phyloP scores from a whole-genome alignment of 371 early-diverging fungal species.

The Globomyces sp. region DNA sequence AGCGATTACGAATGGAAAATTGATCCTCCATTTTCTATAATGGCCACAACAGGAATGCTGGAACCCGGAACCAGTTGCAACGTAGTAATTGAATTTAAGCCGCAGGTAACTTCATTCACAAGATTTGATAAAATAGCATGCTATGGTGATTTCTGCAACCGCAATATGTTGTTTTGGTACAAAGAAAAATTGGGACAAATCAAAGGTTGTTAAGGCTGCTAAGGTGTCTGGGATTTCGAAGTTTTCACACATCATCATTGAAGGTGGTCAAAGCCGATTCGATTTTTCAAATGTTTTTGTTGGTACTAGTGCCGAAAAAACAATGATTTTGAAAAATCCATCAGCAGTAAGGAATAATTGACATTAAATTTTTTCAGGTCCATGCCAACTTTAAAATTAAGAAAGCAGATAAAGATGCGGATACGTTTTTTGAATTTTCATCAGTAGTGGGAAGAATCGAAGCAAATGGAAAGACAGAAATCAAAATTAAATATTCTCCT shows the following conservation, averaged over 20 bases:
- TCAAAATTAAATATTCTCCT: slow-evolving; percentile 45
- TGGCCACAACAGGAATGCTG: slow-evolving; percentile 35
- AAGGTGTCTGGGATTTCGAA: slow-evolving; percentile 50
- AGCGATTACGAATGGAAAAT: slow-evolving; percentile 47
- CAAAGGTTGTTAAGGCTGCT: slow-evolving; percentile 32
- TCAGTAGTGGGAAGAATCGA: slow-evolving; percentile 30
- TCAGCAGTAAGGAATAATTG: slow-evolving; percentile 32
- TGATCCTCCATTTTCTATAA: slow-evolving; percentile 38
- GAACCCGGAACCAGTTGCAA: slow-evolving; percentile 28
- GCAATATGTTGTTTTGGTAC: slow-evolving; percentile 49
- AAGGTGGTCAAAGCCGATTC: slow-evolving; percentile 23
- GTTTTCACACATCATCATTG: slow-evolving; percentile 45
- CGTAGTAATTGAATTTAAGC: slow-evolving; percentile 43
- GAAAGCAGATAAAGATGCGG: slow-evolving; percentile 35
- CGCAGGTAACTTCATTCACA: not conserved
- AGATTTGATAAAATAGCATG: not conserved
- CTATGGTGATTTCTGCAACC: slow-evolving; percentile 23
- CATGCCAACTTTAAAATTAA: slow-evolving; percentile 45
- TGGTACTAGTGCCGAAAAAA: slow-evolving; percentile 36
- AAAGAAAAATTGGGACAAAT: slow-evolving; percentile 33
- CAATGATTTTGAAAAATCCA: slow-evolving; percentile 38
- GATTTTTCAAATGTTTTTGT: slow-evolving; percentile 50
- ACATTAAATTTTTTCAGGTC: slow-evolving; percentile 26
- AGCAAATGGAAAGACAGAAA: slow-evolving; percentile 28
- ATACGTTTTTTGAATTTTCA: slow-evolving; percentile 47